Percentiles rank a stretch among this genome's conserved stretches.
Evolutionary conservation across 345 rosid species (phyloP).

Genomic region (Raphanus raphanistrum): DNA sequence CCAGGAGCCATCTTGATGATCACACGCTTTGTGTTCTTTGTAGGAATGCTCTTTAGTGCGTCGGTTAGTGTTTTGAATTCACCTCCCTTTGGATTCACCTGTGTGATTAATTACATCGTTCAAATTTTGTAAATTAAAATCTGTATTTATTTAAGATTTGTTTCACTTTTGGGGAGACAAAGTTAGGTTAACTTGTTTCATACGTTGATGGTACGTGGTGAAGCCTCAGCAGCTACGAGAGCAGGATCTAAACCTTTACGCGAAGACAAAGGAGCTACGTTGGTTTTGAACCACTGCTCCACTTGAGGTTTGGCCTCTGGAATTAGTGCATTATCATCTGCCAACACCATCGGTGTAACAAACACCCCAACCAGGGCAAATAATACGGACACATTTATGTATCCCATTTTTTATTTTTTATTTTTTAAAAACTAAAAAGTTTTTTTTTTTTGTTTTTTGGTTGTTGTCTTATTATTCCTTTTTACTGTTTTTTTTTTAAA

Average conservation of each 20-base stretch:
- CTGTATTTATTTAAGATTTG: not conserved
- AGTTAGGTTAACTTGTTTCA: conserved; percentile 19
- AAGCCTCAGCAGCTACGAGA: conserved; percentile 50
- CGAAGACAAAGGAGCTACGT: conserved; percentile 32
- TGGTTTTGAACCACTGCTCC: conserved; percentile 42
- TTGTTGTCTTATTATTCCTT: not conserved
- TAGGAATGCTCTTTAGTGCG: conserved; percentile 52
- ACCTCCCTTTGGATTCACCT: conserved; percentile 43
- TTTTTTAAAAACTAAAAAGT: not conserved
- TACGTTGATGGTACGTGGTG: conserved; percentile 45
- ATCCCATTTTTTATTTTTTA: conserved; percentile 26
- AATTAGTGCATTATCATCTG: conserved; percentile 37
- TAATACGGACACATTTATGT: conserved; percentile 30
- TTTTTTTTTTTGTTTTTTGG: not conserved
- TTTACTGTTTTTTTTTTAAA: not conserved
- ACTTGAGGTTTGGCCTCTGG: conserved; percentile 41
- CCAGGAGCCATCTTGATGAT: conserved; percentile 56
- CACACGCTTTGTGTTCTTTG: conserved; percentile 50
- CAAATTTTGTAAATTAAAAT: not conserved
- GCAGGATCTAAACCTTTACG: conserved; percentile 51
- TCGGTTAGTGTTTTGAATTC: conserved; percentile 48
- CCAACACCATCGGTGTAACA: conserved; percentile 26
- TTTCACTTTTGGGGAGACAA: not conserved
- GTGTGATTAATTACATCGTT: conserved; percentile 11
- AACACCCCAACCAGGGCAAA: conserved; percentile 23